Conservation (phyloP, 2,329 filamentous ascomycete species). For the Thermothelomyces thermophilus region DNA sequence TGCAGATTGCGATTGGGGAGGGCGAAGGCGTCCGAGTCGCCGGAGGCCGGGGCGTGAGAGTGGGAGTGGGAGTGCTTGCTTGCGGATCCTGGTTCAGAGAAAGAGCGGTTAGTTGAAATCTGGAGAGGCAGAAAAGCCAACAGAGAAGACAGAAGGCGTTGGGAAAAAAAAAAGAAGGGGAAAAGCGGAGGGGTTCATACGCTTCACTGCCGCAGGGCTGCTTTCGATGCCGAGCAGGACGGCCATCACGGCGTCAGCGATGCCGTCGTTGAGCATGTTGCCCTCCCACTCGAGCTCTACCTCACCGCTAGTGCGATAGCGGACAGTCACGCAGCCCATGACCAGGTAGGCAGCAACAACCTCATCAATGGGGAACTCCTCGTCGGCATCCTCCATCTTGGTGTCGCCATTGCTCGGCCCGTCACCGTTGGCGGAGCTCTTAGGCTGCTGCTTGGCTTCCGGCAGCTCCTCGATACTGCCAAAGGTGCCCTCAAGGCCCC, state of each 20-base stretch:
- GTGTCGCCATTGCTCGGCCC: slow-evolving; percentile 29
- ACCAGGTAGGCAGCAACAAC: slow-evolving; percentile 57
- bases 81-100: slow-evolving; percentile 45
- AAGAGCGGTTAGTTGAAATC: slow-evolving; percentile 19
- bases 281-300: slow-evolving; percentile 95
- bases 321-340: slow-evolving; percentile 87
- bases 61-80: slow-evolving; percentile 51
- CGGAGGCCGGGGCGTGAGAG: slow-evolving; percentile 34
- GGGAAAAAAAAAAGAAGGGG: too few species aligned
- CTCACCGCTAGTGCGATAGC: slow-evolving; percentile 68
- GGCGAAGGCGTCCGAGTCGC: slow-evolving; percentile 17
- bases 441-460: slow-evolving; percentile 41
- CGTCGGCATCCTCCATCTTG: slow-evolving; percentile 41
- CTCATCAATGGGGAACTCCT: slow-evolving; percentile 57
- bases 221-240: slow-evolving; percentile 89
- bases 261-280: slow-evolving; percentile 94
- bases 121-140: not conserved
- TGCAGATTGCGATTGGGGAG: slow-evolving; percentile 61
- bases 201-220: slow-evolving; percentile 89
- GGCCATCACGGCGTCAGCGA: slow-evolving; percentile 94
- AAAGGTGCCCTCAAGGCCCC: slow-evolving; percentile 92
- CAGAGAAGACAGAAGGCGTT: too few species aligned
- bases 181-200: too few species aligned
- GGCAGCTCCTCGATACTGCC: slow-evolving; percentile 70
- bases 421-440: slow-evolving; percentile 28